phyloP scores from a whole-genome alignment of 805 yeast species.

The Wickerhamiella siamensis region DNA sequence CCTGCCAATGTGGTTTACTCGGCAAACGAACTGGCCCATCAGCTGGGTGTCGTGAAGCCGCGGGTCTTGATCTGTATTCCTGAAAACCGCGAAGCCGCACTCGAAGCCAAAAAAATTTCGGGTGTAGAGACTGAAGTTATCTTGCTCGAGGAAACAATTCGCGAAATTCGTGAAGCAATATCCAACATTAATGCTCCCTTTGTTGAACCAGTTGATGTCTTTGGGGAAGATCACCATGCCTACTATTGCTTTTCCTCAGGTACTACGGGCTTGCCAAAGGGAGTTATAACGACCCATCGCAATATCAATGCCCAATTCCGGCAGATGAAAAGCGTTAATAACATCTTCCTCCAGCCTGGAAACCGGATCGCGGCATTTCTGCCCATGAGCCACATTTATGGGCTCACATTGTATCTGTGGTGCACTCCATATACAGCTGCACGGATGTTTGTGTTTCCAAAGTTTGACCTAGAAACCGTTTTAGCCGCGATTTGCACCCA shows the following conservation, averaged over 20 bases:
- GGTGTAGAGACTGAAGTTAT: neutral
- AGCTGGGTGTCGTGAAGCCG: slow-evolving; percentile 7
- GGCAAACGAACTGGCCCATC: slow-evolving; percentile 19
- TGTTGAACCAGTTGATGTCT: slow-evolving; percentile 8
- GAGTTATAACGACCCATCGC: slow-evolving; percentile 47
- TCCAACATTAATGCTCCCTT: slow-evolving; percentile 3
- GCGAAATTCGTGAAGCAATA: neutral
- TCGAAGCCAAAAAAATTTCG: neutral
- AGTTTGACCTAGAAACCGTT: slow-evolving; percentile 20
- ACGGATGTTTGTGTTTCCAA: slow-evolving; percentile 16
- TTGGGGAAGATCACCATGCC: slow-evolving; percentile 9
- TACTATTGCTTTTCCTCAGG: slow-evolving; percentile 20
- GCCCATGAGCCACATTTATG: slow-evolving; percentile 23
- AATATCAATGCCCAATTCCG: slow-evolving; percentile 31
- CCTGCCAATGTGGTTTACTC: slow-evolving; percentile 23
- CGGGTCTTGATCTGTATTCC: neutral
- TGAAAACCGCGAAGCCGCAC: neutral
- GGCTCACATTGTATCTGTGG: slow-evolving; percentile 20
- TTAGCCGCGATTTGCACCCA: slow-evolving; percentile 18
- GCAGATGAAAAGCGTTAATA: slow-evolving; percentile 7
- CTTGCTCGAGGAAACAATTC: neutral
- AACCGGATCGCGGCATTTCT: slow-evolving; percentile 24
- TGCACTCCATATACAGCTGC: slow-evolving; percentile 11
- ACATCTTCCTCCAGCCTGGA: slow-evolving; percentile 16
- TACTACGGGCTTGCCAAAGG: slow-evolving; percentile 51